phyloP scores from a whole-genome alignment of 1,284 basidiomycete species.

The Tilletia caries region DNA sequence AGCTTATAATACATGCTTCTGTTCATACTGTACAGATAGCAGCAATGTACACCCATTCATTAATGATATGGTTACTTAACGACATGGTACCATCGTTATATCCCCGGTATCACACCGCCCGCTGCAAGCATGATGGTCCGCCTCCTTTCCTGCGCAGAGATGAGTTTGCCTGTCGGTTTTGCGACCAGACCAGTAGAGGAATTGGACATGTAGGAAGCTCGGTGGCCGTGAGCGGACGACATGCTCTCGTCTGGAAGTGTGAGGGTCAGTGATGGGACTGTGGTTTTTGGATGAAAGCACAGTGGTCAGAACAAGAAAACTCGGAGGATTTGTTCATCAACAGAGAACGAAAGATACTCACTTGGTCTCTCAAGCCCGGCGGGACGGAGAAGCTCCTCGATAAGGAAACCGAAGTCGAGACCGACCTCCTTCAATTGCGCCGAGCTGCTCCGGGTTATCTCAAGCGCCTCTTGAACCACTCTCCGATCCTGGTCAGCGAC shows the following conservation, averaged over 20 bases:
- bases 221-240: constrained; percentile 9
- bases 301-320: not conserved
- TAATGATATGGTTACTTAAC: too few relatives aligned
- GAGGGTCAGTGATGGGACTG: constrained; percentile 9
- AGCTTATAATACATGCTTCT: too few relatives aligned
- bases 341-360: not conserved
- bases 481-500: constrained; percentile 36
- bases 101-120: not conserved
- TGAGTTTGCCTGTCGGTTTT: not conserved
- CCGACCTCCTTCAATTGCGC: constrained; percentile 44
- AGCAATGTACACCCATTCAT: too few relatives aligned
- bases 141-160: constrained; percentile 7
- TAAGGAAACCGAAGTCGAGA: constrained; percentile 30
- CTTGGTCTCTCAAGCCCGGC: not conserved
- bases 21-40: too few relatives aligned
- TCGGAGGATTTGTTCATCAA: not conserved
- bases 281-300: not conserved
- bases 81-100: too few relatives aligned
- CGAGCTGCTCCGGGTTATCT: constrained; percentile 32
- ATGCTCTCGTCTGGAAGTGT: constrained; percentile 1
- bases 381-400: constrained; percentile 22
- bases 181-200: not conserved
- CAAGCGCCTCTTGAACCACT: constrained; percentile 31
- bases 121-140: not conserved
- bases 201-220: not conserved